These are phyloP conservation scores for Moesziomyces sp. DNA, from an alignment of 1,284 basidiomycete genomes.

Conservation along the genomic window DNA sequence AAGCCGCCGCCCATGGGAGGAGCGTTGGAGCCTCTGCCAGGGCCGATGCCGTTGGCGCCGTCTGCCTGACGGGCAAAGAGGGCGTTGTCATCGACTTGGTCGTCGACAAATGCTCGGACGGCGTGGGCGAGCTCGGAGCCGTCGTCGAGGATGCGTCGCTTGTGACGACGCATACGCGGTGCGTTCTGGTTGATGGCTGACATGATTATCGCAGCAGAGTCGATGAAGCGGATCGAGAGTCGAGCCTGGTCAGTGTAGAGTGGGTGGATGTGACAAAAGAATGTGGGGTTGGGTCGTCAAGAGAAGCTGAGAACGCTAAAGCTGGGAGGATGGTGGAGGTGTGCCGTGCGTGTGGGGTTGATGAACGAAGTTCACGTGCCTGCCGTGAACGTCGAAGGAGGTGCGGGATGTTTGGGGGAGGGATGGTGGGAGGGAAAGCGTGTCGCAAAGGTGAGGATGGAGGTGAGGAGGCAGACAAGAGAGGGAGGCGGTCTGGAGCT, in stretches of 20 bases:
- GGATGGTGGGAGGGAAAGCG: conserved; percentile 5
- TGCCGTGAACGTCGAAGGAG: conserved; percentile 26
- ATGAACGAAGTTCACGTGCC: conserved; percentile 17
- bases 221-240: conserved; percentile 1
- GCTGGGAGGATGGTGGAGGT: neutral
- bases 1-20: conserved; percentile 16
- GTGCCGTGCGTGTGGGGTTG: neutral
- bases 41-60: conserved; percentile 21
- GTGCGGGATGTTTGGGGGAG: neutral
- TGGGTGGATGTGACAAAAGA: conserved; percentile 6
- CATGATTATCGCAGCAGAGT: conserved; percentile 4
- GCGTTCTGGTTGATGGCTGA: conserved; percentile 23
- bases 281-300: conserved; percentile 7
- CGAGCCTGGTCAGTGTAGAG: conserved; percentile 1
- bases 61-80: conserved; percentile 38
- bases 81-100: conserved; percentile 3
- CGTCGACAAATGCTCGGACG: conserved; percentile 29
- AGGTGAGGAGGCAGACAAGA: neutral
- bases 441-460: conserved; percentile 9
- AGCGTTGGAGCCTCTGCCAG: conserved; percentile 9
- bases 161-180: conserved; percentile 50
- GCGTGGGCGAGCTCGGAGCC: conserved; percentile 31
- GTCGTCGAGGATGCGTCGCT: conserved; percentile 50
- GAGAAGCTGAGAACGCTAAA: neutral
- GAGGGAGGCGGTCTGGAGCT: neutral